Conservation (phyloP, 176 grass and related monocot species). For the Rhynchospora tenuis region DNA sequence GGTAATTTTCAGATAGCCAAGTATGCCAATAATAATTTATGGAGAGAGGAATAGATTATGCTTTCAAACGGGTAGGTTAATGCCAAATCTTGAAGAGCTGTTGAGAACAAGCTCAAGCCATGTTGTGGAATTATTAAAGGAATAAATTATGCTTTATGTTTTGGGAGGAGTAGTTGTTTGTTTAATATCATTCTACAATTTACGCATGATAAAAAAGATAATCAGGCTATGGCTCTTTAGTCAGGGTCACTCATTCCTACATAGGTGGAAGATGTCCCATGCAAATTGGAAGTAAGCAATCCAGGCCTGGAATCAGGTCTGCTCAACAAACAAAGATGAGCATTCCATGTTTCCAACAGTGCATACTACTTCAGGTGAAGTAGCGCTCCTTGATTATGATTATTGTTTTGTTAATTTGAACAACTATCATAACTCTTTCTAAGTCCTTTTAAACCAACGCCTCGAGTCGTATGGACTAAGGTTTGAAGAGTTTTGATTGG, state of each 20-base stretch:
- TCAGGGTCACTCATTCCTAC: not conserved
- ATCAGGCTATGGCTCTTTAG: not conserved
- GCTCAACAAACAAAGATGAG: not conserved
- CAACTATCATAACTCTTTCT: not conserved
- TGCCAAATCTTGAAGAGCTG: not conserved
- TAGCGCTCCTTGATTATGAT: not conserved
- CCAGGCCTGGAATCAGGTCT: not conserved
- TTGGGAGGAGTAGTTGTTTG: not conserved
- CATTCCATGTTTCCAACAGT: not conserved
- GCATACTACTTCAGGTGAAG: not conserved
- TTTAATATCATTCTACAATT: not conserved
- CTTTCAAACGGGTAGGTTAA: not conserved
- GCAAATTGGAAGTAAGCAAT: not conserved
- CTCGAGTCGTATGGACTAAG: not conserved
- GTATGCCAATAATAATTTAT: not conserved
- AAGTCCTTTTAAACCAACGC: not conserved
- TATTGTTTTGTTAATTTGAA: not conserved
- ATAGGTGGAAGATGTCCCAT: not conserved
- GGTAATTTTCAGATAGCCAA: not conserved
- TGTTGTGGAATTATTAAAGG: not conserved
- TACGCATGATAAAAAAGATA: not conserved
- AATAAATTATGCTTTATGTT: not conserved
- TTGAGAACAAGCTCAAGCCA: not conserved
- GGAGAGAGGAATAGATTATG: not conserved
- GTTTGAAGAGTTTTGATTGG: not conserved